phyloP scores from a whole-genome alignment of 2,329 filamentous ascomycete genomes.

The Colletotrichum endophyticum region DNA sequence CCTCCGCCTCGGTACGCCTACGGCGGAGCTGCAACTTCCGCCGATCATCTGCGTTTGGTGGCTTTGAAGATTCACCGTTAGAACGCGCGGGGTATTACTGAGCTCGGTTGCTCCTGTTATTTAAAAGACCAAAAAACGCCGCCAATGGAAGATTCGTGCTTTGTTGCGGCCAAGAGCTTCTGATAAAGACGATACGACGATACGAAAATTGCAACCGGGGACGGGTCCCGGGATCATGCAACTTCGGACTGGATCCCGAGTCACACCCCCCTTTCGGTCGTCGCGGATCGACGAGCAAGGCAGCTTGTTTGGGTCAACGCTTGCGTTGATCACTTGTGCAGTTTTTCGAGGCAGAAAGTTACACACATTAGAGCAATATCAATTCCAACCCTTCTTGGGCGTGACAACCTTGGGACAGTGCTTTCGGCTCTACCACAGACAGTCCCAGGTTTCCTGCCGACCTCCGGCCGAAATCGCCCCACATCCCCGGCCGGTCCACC shows the following conservation, averaged over 20 bases:
- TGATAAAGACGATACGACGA: background rate
- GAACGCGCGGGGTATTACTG: background rate
- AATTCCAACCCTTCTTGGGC: fast-evolving
- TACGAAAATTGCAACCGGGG: background rate
- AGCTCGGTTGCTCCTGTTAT: background rate
- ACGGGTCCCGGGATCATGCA: background rate
- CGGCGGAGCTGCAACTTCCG: background rate
- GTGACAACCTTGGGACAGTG: background rate
- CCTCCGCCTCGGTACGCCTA: background rate
- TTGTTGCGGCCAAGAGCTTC: background rate
- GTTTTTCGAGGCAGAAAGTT: background rate
- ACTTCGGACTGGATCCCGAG: background rate
- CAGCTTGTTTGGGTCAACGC: background rate
- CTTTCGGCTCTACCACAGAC: background rate
- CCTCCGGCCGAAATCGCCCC: background rate
- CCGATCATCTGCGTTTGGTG: background rate
- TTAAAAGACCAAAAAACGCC: background rate
- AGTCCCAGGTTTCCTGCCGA: background rate
- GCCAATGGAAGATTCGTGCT: background rate
- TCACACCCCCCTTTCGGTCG: background rate
- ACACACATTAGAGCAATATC: background rate
- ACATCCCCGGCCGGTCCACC: background rate
- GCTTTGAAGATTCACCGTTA: background rate
- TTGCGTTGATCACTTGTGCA: background rate
- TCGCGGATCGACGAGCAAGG: background rate